A percentile compares a stretch with the other conserved stretches of the same genome.
Conservation (phyloP, 2,329 filamentous ascomycete species). For the Tolypocladium ovalisporum region DNA sequence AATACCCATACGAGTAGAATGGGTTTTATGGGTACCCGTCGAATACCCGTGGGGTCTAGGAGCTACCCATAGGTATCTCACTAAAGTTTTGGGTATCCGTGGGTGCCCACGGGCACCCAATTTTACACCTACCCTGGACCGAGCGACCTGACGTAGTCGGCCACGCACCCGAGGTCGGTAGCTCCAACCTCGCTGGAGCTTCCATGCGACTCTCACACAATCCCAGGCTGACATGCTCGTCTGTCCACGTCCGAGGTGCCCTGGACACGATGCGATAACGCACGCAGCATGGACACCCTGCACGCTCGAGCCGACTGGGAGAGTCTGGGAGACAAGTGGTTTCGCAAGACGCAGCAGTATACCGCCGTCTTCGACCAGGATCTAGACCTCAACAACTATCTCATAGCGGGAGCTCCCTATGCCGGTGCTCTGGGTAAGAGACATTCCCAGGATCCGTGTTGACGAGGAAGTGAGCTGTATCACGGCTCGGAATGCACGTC, state of each 20-base stretch:
- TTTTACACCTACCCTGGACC: no score
- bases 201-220: background rate
- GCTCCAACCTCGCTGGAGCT: background rate
- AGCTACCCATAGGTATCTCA: no score
- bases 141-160: background rate
- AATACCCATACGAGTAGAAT: no score
- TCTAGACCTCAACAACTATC: conserved; percentile 88
- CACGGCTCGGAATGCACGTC: no score
- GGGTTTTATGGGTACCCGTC: no score
- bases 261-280: conserved; percentile 19
- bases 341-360: conserved; percentile 90
- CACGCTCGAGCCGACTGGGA: conserved; percentile 85
- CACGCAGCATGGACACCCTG: conserved; percentile 39
- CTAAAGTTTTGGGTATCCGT: no score
- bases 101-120: no score
- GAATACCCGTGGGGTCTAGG: no score
- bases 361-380: conserved; percentile 87
- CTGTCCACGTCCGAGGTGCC: background rate
- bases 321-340: conserved; percentile 84
- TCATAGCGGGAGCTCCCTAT: conserved; percentile 84
- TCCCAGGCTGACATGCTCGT: background rate
- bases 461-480: no score
- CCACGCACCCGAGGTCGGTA: background rate
- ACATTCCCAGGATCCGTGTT: no score
- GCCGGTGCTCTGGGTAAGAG: conserved; percentile 77